A percentile compares a stretch with the other conserved stretches of the same genome.
These are phyloP conservation scores for Furcasterigmium sp. DNA, from an alignment of 2,329 filamentous ascomycete genomes.

Conservation along the genomic window DNA sequence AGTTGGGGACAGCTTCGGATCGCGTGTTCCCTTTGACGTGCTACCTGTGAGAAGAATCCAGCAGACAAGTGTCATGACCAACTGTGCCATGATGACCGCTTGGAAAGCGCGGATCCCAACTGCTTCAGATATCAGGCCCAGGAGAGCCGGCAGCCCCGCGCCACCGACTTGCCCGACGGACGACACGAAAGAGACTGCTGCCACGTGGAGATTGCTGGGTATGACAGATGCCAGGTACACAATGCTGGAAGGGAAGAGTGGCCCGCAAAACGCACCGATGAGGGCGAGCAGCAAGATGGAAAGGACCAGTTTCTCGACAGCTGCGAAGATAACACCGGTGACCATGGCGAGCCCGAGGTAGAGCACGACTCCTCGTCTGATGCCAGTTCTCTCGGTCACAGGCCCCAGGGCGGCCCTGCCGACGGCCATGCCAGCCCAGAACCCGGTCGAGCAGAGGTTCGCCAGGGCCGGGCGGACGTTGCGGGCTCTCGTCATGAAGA, in stretches of 20 bases:
- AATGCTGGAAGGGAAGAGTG: constrained; percentile 9
- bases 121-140: constrained; percentile 32
- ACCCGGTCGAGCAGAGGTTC: constrained; percentile 34
- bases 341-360: constrained; percentile 3
- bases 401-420: constrained; percentile 27
- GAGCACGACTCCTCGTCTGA: constrained; percentile 8
- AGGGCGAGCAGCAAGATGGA: constrained; percentile 6
- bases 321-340: constrained; percentile 2
- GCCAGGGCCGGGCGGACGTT: constrained; percentile 27
- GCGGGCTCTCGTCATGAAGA: constrained; percentile 36
- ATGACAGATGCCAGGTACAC: constrained; percentile 4
- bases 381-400: constrained; percentile 23
- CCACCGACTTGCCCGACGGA: constrained; percentile 37
- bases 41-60: constrained; percentile 11
- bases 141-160: constrained; percentile 33
- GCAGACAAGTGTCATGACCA: constrained; percentile 10
- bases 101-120: constrained; percentile 31
- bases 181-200: constrained; percentile 36
- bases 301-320: constrained; percentile 2
- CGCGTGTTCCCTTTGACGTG: too few relatives aligned
- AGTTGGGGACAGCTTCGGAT: too few relatives aligned
- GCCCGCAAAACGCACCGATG: constrained; percentile 10
- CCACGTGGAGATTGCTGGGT: constrained; percentile 28
- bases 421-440: constrained; percentile 37
- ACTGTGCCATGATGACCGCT: constrained; percentile 18